Conservation (phyloP, 176 grass and related monocot genomes). For the Echinochloa phyllopogon region DNA sequence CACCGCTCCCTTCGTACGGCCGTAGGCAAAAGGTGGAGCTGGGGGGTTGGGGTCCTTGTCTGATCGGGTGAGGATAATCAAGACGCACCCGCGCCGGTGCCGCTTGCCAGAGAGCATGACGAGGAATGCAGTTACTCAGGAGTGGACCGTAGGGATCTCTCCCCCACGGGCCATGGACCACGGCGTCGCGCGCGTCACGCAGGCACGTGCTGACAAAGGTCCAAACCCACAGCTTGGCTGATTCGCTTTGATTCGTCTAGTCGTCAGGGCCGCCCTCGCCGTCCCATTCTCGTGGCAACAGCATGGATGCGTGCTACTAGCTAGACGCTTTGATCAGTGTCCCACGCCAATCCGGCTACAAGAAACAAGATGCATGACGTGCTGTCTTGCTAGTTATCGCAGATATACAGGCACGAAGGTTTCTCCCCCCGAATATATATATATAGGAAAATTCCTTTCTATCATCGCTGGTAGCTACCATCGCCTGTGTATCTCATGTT, state of each 20-base stretch:
- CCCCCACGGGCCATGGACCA: not conserved
- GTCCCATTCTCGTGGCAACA: not conserved
- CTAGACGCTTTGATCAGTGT: not conserved
- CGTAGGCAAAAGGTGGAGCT: no score
- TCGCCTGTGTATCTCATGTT: no score
- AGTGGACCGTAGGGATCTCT: not conserved
- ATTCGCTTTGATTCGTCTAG: not conserved
- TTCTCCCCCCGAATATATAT: not conserved
- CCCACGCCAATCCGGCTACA: not conserved
- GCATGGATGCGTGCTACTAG: not conserved
- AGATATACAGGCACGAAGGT: conserved; percentile 4
- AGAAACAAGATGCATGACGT: not conserved
- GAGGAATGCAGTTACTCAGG: not conserved
- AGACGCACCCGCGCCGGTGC: not conserved
- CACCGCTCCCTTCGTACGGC: not conserved
- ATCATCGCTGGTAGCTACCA: no score
- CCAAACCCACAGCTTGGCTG: not conserved
- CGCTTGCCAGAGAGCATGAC: not conserved
- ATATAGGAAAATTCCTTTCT: no score
- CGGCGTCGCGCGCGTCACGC: not conserved
- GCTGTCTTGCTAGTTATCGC: not conserved
- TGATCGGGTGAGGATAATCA: not conserved
- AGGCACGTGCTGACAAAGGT: not conserved
- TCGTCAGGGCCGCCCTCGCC: not conserved
- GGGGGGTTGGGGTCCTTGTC: not conserved